Base-by-base conservation (phyloP, 371 early-diverging fungal genomes). In the Apophysomyces variabilis region DNA sequence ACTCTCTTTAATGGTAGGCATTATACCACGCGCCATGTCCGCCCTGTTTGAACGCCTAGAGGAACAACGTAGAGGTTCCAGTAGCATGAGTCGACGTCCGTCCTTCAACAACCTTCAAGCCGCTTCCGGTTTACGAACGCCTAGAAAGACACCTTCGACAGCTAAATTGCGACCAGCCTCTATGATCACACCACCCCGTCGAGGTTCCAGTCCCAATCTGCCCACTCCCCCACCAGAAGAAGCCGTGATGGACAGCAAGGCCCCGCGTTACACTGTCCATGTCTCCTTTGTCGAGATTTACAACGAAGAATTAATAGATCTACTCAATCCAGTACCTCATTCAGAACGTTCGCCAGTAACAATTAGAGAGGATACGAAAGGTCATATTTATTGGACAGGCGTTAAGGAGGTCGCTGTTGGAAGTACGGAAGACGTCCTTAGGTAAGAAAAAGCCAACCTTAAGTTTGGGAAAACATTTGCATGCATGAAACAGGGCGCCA, bases 221-320 rank as follows among this genome's bases (percentile, higher is more conserved):
- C 45, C 14, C 43, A 16, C 70, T 67, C 26, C 74, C 75, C 54
- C 54, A 8, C 11, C 32, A 38, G 60, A 62, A 37, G 58, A 70
- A 37, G 60, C 35, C 16, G 26, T 39, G 7, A 43, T 11, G 18
- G 60, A 47, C 35, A 59, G 60, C 14, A 74, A 74, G 62, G 21
- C 73, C 35, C 50, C 77, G 46, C 76, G 82, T 8, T 84, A 84
- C 62, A 79, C 79, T 11, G 78, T 89, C 12, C 78, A 73, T 54
- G 83, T 87, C 5, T 85, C 90, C 41, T 97, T 92, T 78, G 76
- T 97, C 7, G 99, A 99, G 74, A 87, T 99, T 32, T 99, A 99
- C 82, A 99, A 99, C 74, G 99, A 99, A 76, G 95, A 95, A 56
- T 78, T 97, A 14, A 89, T 91, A n/a, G 96, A 97, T 80, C 83